Conservation (phyloP, 164 flowering plant species). For the Echeveria elegans region DNA sequence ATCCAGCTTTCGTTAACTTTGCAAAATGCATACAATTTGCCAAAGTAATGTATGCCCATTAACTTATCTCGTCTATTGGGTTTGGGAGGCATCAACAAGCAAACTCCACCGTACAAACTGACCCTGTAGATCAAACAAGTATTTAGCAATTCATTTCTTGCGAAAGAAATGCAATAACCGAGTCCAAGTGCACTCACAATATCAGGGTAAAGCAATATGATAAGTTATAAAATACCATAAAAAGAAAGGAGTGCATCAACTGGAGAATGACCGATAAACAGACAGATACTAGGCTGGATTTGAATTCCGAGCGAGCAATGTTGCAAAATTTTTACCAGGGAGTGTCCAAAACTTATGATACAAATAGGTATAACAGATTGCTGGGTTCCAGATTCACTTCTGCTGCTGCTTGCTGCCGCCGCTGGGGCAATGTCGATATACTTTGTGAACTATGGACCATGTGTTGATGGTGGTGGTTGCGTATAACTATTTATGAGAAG, state of each 20-base stretch:
- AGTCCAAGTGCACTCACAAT: background rate
- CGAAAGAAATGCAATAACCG: background rate
- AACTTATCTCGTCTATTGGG: too few species aligned
- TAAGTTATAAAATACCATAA: too few species aligned
- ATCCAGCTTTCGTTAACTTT: too few species aligned
- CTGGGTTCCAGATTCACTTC: background rate
- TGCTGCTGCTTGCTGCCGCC: background rate
- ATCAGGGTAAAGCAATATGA: background rate
- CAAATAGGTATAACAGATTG: background rate
- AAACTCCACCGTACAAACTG: background rate
- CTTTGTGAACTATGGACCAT: background rate
- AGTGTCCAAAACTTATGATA: conserved; percentile 2
- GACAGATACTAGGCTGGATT: background rate
- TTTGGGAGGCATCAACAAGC: too few species aligned
- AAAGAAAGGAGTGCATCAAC: background rate
- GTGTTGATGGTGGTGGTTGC: background rate
- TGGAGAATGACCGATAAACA: background rate
- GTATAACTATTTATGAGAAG: background rate
- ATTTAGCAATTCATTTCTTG: background rate
- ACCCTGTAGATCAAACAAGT: too few species aligned
- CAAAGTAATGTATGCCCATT: too few species aligned
- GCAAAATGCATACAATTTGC: too few species aligned
- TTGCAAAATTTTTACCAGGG: background rate
- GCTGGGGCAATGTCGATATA: too few species aligned
- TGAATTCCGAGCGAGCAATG: background rate